Conservation (phyloP, 768 basidiomycete genomes). For the Boletus sp. region DNA sequence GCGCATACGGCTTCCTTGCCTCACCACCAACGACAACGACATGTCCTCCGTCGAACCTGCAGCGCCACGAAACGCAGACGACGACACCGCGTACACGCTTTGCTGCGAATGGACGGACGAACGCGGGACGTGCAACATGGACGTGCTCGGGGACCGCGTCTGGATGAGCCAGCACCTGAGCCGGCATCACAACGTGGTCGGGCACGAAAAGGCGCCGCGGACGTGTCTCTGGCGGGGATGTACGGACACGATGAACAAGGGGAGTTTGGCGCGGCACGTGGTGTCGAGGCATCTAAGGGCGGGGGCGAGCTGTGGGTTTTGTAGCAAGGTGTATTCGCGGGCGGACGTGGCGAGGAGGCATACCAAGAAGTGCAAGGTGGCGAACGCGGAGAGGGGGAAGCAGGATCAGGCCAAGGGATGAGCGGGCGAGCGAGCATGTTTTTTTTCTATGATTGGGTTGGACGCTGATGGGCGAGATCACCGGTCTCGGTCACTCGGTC, state of each 20-base stretch:
- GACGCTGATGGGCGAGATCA: too few species aligned
- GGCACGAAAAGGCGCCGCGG: slow-evolving; percentile 14
- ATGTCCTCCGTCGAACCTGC: background rate
- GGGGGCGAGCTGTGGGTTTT: slow-evolving; percentile 21
- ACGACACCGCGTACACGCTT: slow-evolving; percentile 6
- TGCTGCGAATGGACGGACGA: slow-evolving; percentile 26
- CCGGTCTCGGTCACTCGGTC: too few species aligned
- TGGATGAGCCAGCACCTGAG: slow-evolving; percentile 27
- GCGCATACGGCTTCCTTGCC: background rate
- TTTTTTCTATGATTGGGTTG: too few species aligned
- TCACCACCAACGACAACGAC: background rate
- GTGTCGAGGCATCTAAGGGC: slow-evolving; percentile 22
- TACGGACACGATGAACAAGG: slow-evolving; percentile 26
- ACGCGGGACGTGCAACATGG: slow-evolving; percentile 20
- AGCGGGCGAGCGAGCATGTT: background rate
- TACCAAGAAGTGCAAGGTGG: slow-evolving; percentile 25
- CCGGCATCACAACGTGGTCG: slow-evolving; percentile 16
- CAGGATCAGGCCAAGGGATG: slow-evolving; percentile 2
- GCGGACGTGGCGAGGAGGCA: slow-evolving; percentile 27
- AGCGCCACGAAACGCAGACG: background rate
- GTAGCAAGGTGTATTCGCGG: slow-evolving; percentile 27
- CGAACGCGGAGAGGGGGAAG: slow-evolving; percentile 10
- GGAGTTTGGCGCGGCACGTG: slow-evolving; percentile 25
- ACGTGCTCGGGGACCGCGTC: slow-evolving; percentile 14
- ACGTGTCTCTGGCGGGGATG: slow-evolving; percentile 25